Evolutionary conservation across 2,329 filamentous ascomycete genomes (phyloP), one percentile per base, ranked within the genome.

Genomic region (Hortaea sp.): DNA sequence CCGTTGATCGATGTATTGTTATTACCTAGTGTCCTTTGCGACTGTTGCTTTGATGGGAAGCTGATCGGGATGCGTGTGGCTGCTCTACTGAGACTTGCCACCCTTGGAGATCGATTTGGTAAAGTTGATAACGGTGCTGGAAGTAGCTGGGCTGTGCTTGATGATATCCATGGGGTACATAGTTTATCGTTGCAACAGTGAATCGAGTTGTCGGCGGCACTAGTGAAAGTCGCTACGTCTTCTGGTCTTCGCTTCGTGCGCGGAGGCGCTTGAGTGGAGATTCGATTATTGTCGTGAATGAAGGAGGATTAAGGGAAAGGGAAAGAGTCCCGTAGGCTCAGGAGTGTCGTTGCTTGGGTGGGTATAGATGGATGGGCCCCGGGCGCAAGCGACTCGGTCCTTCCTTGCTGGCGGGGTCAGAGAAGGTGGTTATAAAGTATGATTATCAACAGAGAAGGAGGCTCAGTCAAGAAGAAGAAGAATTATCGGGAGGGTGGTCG

Each of bases 61-160:
- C 13, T 20, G 37, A 39, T 27, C 7, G 13, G 13, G 10, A 20
- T 39, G 37, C 7, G 13, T 9, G 32, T 35, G 32, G n/a, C 7
- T 39, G 37, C 37, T 12, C 13, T n/a, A 12, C 37, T 39, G 13
- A 5, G 37, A n/a, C 37, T 39, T 44, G 30, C 44, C 42, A 44
- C 39, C 43, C 42, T 46, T 43, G 12, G 49, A 48, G 39, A 45
- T 39, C 44, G 53, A 48, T 49, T 50, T 49, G 53, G 50, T 53
- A 46, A 53, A 59, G 54, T 61, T 57, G 58, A 50, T 46, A 35
- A 44, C 48, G 50, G 53, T 49, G 50, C 49, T 49, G 54, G 51
- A 49, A 52, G 47, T 55, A 53, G 52, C 48, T 52, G 55, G 44
- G 49, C 45, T 44, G 49, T 51, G 45, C 39, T 49, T 52, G 43